phyloP scores from a whole-genome alignment of 2,329 filamentous ascomycete genomes.

The Alternaria brassicicola region DNA sequence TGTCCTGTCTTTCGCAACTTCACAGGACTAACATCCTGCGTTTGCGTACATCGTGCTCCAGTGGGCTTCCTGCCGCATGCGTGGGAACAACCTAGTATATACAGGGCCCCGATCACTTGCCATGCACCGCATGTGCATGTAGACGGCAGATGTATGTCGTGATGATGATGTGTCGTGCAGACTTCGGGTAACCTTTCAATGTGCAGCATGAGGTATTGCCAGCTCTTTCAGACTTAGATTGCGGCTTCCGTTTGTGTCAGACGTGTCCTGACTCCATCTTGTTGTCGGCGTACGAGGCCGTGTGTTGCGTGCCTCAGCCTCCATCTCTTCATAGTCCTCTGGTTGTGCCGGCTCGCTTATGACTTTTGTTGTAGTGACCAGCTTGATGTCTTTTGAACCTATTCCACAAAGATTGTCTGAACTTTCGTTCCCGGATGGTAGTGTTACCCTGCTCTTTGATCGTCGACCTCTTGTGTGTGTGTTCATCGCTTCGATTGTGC shows the following conservation, averaged over 20 bases:
- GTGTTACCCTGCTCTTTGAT: conserved; percentile 24
- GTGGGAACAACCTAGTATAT: background rate
- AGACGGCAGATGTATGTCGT: background rate
- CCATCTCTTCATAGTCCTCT: conserved; percentile 44
- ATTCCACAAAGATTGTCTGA: conserved; percentile 34
- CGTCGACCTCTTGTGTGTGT: conserved; percentile 6
- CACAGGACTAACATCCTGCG: background rate
- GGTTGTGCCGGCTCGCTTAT: conserved; percentile 41
- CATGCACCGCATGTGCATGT: background rate
- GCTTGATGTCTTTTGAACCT: conserved; percentile 40
- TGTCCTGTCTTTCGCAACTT: background rate
- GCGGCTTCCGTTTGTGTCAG: conserved; percentile 12
- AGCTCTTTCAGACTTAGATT: conserved; percentile 21
- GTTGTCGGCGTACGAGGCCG: conserved; percentile 36
- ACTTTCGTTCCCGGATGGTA: conserved; percentile 29
- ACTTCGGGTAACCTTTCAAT: background rate
- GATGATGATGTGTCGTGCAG: background rate
- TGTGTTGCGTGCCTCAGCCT: conserved; percentile 28
- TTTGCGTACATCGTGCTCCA: background rate
- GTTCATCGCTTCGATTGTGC: conserved; percentile 49
- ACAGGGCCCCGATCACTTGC: background rate
- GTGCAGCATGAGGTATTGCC: conserved; percentile 3
- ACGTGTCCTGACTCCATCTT: conserved; percentile 44
- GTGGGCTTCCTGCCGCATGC: background rate
- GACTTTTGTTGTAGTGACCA: conserved; percentile 45